Base-by-base conservation (phyloP, 2,329 filamentous ascomycete species). In the Clarireedia monteithiana region DNA sequence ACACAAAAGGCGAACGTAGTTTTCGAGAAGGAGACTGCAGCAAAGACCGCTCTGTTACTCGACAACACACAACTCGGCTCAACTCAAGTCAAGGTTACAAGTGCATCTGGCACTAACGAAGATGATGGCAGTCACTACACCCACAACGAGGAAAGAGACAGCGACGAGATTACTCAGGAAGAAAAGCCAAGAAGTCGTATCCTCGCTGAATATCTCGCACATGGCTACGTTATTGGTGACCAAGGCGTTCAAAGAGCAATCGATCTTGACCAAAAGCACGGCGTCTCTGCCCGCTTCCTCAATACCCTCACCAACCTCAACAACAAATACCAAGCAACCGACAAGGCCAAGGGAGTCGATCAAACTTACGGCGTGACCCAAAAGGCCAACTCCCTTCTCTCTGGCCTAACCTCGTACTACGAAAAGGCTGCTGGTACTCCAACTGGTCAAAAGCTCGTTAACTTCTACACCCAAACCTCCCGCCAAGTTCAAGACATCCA, bases 141-240 rank as follows among this genome's bases (percentile, higher is more conserved):
- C 58, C 72, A 76, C 40, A 79, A 80, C 63, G 73, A 74, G 56
- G 81, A 85, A 58, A 77, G 77, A 58, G 78, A 82, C 69, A 74
- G 74, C 51, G 79, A 90, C 66, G 83, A 91, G 65, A 85, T 97
- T 66, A 84, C 86, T 14, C 94, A 99, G 71, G 94, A 99, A 74
- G 91, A 97, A 78, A 99, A 99, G 81, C 94, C 94, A 15, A 88
- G 91, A 67, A 84, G 88, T 42, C 89, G 94, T 66, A 96, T 99
- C 71, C 74, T 96, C 50, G 94, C 94, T 62, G 94, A 99, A 76
- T 96, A 97, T 73, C 86, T 99, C 36, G 91, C 94, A 10, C 90
- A 96, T 67, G 94, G 94, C 64, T 99, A 99, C 75, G 81, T 40
- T 9, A 79, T 97, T 62, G 69, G 82, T 30, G 82, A 85, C 56